Base-by-base conservation (phyloP, 805 yeast species). In the Nakazawaea ambrosiae region DNA sequence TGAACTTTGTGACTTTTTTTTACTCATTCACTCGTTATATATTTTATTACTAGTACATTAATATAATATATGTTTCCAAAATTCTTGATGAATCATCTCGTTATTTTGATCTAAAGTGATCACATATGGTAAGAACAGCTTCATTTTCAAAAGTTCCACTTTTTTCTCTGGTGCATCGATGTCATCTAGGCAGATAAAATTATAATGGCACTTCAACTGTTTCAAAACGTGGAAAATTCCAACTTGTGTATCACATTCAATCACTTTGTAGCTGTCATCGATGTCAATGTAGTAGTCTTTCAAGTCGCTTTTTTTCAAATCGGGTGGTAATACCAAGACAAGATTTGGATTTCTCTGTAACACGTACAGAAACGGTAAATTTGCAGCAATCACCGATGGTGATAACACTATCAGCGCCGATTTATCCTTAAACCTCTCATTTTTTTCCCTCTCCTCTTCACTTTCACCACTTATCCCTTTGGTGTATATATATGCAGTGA, bases 221-320 rank as follows among this genome's bases (percentile, higher is more conserved):
- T 73, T 74, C 17, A 75, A 59, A n/a, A 77, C 61, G 26, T 78
- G 75, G 58, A 73, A 68, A 10, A 74, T 51, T 2, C 82, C 79
- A 10, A 54, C 57, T 37, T 58, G 58, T 1, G 71, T 65, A n/a
- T 63, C 68, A 34, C 78, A 70, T 33, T 57, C 58, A 2, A 75
- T 66, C 10, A 70, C 46, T 36, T 66, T 62, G 41, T 51, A 53
- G 16, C 43, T 36, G 18, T 50, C 34, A 1, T 40, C 41, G 3
- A 44, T 29, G 3, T 56, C 53, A 2, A 62, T 40, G 10, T 49
- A 37, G 12, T 48, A 38, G 11, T 39, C 45, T 4, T 32, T 24
- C 3, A 51, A 31, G 14, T 43, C 39, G 2, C 33, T 17, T 27
- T 45, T 49, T 20, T 31, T 39, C 4, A 58, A 23, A 1, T 36